These are phyloP conservation scores for Lentinus polychrous DNA, from an alignment of 1,284 basidiomycete species.

Conservation along the genomic window DNA sequence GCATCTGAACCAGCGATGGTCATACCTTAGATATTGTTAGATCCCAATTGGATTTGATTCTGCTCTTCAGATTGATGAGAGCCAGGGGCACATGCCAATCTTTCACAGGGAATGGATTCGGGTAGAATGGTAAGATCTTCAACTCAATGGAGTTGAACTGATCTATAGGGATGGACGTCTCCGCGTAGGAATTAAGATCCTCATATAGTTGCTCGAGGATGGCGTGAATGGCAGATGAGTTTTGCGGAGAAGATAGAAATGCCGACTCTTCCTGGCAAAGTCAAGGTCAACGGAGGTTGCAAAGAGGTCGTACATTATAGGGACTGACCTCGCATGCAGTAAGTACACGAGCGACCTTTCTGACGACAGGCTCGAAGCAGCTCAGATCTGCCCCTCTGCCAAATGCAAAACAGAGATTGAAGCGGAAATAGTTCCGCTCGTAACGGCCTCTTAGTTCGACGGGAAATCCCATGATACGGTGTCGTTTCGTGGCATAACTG, in stretches of 20 bases:
- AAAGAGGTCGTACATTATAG: constrained; percentile 1
- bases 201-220: constrained; percentile 97
- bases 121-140: constrained; percentile 95
- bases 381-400: constrained; percentile 83
- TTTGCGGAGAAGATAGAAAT: constrained; percentile 76
- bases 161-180: constrained; percentile 87
- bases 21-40: constrained; percentile 83
- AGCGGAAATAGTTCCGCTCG: constrained; percentile 84
- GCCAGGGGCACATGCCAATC: constrained; percentile 97
- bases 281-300: neutral
- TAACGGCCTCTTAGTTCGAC: constrained; percentile 71
- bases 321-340: constrained; percentile 76
- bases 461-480: constrained; percentile 87
- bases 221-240: constrained; percentile 68
- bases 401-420: constrained; percentile 97
- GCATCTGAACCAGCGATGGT: neutral
- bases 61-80: constrained; percentile 75
- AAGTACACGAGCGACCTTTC: constrained; percentile 89
- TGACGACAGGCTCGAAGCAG: constrained; percentile 93
- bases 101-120: constrained; percentile 83
- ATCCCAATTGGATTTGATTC: constrained; percentile 93
- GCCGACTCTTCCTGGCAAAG: constrained; percentile 72
- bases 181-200: constrained; percentile 94
- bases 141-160: constrained; percentile 89
- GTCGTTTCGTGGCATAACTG: constrained; percentile 63